Base-by-base conservation (phyloP, 2,329 filamentous ascomycete genomes). In the Rhexocercosporidium sp. region DNA sequence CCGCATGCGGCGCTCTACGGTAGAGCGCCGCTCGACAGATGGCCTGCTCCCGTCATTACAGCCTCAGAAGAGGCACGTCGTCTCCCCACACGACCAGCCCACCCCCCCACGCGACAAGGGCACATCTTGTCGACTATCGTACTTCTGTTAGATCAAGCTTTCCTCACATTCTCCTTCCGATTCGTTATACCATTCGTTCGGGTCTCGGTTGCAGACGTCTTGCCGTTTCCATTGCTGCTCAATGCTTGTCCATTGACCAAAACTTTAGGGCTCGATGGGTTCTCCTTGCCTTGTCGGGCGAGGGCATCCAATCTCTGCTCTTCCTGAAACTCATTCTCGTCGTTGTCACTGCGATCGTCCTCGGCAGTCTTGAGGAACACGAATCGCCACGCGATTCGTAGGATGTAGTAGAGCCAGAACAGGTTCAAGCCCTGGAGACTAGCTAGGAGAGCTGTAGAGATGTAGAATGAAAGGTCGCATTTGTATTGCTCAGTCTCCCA, bases 401-500 rank as follows among this genome's bases (percentile, higher is more conserved):
- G 77, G 74, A 95, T 93, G 79, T 90, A 88, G 79, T 89, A 92
- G 66, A 94, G 86, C 92, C 92, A 95, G 81, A 94, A 93, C 11
- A 94, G 78, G 77, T 95, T 95, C 62, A 95, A 84, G 1, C 88
- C 86, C 79, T 95, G 92, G 39, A 95, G 83, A 3, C 84, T 82
- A 3, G 87, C 83, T 7, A 95, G 85, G 29, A 95, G 84, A 3
- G 75, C 73, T 9, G 88, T 83, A 12, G 90, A 90, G 74, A 94
- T 93, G 77, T 82, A 82, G 77, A 93, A 90, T 31, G 86, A 84
- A 68, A 94, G 80, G 75, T 81, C 82, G 81, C 90, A 93, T 82
- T 94, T 95, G 84, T 91, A 95, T 79, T 93, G 91, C 75, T 89
- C 82, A 0, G 86, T 87, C 62, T 86, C 89, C 92, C 92, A 95